Percentiles rank a stretch among this genome's conserved stretches.
phyloP scores from a whole-genome alignment of 148 eudicot species.

The Fagopyrum tataricum region DNA sequence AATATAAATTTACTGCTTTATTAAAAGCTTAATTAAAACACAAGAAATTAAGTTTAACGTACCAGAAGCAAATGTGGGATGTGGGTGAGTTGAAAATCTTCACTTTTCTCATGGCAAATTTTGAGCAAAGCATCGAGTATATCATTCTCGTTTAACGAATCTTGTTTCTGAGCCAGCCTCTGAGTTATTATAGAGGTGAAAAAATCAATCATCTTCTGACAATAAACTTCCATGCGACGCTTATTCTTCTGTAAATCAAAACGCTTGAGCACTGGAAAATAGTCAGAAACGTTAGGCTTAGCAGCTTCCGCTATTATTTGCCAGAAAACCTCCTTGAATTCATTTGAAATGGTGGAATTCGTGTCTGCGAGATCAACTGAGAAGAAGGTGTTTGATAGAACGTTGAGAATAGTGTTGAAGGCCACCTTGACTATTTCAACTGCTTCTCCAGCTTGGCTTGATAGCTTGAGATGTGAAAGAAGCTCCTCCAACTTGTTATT shows the following conservation, averaged over 20 bases:
- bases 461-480: background rate
- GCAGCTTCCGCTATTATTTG: slow-evolving; percentile 11
- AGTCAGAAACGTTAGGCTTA: slow-evolving; percentile 11
- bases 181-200: background rate
- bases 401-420: background rate
- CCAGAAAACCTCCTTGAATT: slow-evolving; percentile 13
- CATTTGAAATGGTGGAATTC: background rate
- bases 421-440: background rate
- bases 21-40: no score
- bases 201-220: background rate
- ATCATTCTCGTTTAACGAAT: background rate
- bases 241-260: slow-evolving; percentile 2
- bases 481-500: slow-evolving; percentile 5
- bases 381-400: slow-evolving; percentile 4
- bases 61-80: slow-evolving; percentile 4
- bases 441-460: background rate
- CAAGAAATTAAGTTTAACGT: no score
- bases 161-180: background rate
- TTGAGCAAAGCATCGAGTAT: slow-evolving; percentile 6
- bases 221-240: background rate
- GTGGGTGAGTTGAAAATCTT: background rate
- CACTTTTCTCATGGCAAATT: background rate
- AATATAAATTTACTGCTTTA: no score
- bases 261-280: background rate
- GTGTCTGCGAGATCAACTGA: slow-evolving; percentile 8